Conservation (phyloP, 306 rosid genomes). For the Casuarina cunninghamiana region DNA sequence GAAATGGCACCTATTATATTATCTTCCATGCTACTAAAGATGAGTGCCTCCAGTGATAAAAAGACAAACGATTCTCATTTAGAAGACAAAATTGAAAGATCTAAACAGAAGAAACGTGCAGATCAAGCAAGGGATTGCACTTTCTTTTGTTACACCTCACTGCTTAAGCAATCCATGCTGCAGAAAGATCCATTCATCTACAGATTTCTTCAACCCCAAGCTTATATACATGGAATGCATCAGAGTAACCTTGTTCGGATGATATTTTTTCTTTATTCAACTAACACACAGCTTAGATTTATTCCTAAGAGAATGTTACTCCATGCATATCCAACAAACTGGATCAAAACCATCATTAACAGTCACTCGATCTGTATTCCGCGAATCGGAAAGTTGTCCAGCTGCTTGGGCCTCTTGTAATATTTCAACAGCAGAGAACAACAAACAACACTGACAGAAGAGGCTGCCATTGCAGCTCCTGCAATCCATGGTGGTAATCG, state of each 20-base stretch:
- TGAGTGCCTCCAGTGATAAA: too few species aligned
- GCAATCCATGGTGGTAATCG: constrained; percentile 92
- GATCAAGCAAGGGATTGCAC: too few species aligned
- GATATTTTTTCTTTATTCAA: neutral
- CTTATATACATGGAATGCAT: neutral
- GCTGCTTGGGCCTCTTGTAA: constrained; percentile 64
- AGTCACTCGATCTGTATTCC: constrained; percentile 45
- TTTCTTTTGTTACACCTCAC: too few species aligned
- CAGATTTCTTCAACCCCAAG: neutral
- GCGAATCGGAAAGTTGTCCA: constrained; percentile 47
- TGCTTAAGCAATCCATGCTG: neutral
- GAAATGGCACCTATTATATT: too few species aligned
- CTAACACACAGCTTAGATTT: neutral
- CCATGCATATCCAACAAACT: neutral
- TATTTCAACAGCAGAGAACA: constrained; percentile 69
- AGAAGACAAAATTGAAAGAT: too few species aligned
- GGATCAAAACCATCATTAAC: neutral
- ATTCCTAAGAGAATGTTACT: too few species aligned
- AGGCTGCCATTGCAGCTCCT: constrained; percentile 96
- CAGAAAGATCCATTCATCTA: neutral
- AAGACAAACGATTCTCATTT: too few species aligned
- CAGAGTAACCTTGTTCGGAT: neutral
- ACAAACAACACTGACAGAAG: constrained; percentile 82
- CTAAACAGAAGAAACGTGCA: too few species aligned
- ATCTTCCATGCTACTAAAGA: too few species aligned